A percentile compares a stretch with the other conserved stretches of the same genome.
Conservation (phyloP, 208 protist genomes). For the Angomonas deanei region DNA sequence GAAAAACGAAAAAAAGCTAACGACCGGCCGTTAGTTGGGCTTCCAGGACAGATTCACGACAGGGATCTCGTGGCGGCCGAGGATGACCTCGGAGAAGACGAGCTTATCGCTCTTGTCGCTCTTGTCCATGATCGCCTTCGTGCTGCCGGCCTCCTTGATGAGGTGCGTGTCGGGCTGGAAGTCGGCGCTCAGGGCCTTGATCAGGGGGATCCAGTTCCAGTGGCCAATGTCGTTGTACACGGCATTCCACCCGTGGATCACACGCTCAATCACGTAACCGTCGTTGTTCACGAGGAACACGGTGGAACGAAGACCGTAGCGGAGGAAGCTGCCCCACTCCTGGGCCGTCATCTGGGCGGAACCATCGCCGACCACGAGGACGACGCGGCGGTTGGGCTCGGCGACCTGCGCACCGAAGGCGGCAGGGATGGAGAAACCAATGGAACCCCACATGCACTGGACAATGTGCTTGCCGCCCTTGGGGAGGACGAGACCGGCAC, state of each 20-base stretch:
- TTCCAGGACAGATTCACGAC: too few relatives aligned
- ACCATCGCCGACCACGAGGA: constrained; percentile 39
- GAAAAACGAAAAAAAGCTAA: neutral
- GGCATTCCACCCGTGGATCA: constrained; percentile 31
- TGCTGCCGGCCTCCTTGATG: neutral
- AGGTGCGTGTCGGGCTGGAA: neutral
- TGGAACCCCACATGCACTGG: constrained; percentile 42
- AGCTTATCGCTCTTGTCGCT: constrained; percentile 11
- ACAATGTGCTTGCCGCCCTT: constrained; percentile 12
- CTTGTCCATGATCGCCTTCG: too few relatives aligned
- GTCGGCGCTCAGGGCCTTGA: neutral
- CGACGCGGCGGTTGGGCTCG: constrained; percentile 26
- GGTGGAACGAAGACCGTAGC: constrained; percentile 15
- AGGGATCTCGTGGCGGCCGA: constrained; percentile 31
- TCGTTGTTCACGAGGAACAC: constrained; percentile 47
- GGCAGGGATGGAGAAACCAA: constrained; percentile 44
- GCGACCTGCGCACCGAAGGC: constrained; percentile 40
- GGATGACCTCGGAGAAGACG: constrained; percentile 25
- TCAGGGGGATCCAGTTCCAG: constrained; percentile 36
- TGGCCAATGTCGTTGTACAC: constrained; percentile 42
- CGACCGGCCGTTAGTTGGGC: too few relatives aligned
- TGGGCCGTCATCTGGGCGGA: constrained; percentile 53
- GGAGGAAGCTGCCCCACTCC: constrained; percentile 26
- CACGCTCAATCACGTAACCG: constrained; percentile 54
- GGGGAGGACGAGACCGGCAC: constrained; percentile 26